Base-by-base conservation (phyloP, 2,329 filamentous ascomycete genomes). In the Colletotrichum camelliae region DNA sequence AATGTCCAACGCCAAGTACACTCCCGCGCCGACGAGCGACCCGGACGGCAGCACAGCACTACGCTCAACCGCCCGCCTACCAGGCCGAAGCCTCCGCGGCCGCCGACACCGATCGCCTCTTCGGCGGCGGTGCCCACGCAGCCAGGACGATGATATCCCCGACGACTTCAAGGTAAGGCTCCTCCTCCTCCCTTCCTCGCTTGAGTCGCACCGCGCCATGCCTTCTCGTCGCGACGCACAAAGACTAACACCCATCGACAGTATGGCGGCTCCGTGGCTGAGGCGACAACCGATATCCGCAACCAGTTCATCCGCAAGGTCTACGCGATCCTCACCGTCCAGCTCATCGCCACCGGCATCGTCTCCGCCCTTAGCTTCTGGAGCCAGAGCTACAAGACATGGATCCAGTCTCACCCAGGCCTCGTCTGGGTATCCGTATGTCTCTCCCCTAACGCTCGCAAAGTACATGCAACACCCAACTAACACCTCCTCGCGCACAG, bases 221-320 rank as follows among this genome's bases (percentile, higher is more conserved):
- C 67, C n/a, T 15, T 24, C 31, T 3, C 13, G 9, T 33, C 31
- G 61, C 61, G 7, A 31, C 31, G n/a, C 1, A 0, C 61, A 39
- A 1, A 0, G 29, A 73, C 70, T 77, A 60, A 78, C 67, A 58
- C 29, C 8, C 24, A n/a, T n/a, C 48, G 37, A 48, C 82, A 95
- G 94, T 98, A 98, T 83, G 97, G 96, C 80, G 96, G 96, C 77
- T 95, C 94, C 21, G 96, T 98, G 75, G 94, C 96, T 79, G 97
- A 98, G 88, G 96, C 95, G 62, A 98, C 96, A 24, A 89, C 98
- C 82, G 96, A 98, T 82, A 98, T 99, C 83, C 94, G 96, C 80
- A 98, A 98, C 92, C 95, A 97, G 86, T 99, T 98, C 85, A 90
- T 98, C 81, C 94, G 96, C 86, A 98, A 98, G 89, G 97, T 99